Evolutionary conservation across 257 asterid species (phyloP).

Genomic region (Ligustrum vulgare): DNA sequence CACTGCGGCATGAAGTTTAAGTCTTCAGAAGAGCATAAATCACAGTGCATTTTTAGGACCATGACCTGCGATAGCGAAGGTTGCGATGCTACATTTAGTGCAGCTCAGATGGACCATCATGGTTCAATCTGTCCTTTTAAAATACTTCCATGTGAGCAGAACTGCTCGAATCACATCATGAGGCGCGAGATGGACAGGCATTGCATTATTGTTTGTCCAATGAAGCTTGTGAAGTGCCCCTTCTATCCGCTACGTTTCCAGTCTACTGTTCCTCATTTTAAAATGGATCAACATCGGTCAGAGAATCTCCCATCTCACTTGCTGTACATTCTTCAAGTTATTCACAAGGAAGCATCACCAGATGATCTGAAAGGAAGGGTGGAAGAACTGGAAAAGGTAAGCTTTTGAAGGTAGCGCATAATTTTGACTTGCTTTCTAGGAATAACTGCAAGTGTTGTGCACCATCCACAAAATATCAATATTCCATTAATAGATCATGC

Average conservation of each 20-base stretch:
- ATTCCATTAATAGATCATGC: not conserved
- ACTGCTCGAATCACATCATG: slow-evolving; percentile 54
- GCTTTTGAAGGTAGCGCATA: not conserved
- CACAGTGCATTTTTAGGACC: slow-evolving; percentile 49
- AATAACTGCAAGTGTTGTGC: not conserved
- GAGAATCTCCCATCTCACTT: slow-evolving; percentile 56
- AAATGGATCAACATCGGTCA: slow-evolving; percentile 44
- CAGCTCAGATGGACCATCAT: slow-evolving; percentile 49
- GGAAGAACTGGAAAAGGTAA: slow-evolving; percentile 45
- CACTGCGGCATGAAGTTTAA: slow-evolving; percentile 56
- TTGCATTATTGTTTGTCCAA: slow-evolving; percentile 66
- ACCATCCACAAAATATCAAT: not conserved
- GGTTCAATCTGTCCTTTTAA: slow-evolving; percentile 65
- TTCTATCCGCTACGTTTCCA: slow-evolving; percentile 61
- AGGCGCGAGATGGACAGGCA: slow-evolving; percentile 82
- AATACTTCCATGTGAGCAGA: slow-evolving; percentile 68
- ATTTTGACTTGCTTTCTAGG: not conserved
- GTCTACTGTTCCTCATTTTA: slow-evolving; percentile 47
- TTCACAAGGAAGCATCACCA: slow-evolving; percentile 49
- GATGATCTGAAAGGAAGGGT: slow-evolving; percentile 52
- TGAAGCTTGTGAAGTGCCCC: slow-evolving; percentile 75
- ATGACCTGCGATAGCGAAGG: slow-evolving; percentile 56
- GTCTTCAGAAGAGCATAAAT: slow-evolving; percentile 42
- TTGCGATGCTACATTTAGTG: slow-evolving; percentile 58
- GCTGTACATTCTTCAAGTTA: slow-evolving; percentile 39